Evolutionary conservation across 2,329 filamentous ascomycete species (phyloP).

Genomic region (Botrytis galanthina): DNA sequence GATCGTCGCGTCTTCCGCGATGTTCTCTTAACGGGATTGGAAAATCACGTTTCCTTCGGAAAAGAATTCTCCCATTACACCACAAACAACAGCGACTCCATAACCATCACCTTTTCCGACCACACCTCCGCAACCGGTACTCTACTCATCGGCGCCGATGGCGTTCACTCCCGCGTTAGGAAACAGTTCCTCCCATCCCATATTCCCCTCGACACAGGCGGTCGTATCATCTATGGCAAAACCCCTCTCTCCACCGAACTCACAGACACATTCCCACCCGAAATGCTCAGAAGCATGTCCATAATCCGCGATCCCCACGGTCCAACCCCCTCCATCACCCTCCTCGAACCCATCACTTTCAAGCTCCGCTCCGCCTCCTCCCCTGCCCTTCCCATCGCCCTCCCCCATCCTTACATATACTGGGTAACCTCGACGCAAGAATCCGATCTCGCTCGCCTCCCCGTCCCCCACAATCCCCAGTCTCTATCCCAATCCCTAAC

Average conservation of each 20-base stretch:
- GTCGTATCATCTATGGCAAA: slow-evolving; percentile 43
- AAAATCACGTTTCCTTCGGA: slow-evolving; percentile 39
- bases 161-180: background rate
- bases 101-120: slow-evolving; percentile 38
- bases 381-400: background rate
- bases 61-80: background rate
- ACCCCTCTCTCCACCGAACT: slow-evolving; percentile 38
- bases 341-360: background rate
- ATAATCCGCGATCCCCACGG: background rate
- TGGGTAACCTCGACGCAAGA: background rate
- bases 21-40: slow-evolving; percentile 46
- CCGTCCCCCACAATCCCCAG: fast-evolving
- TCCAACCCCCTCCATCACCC: background rate
- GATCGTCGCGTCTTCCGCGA: slow-evolving; percentile 39
- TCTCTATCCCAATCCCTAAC: background rate
- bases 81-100: slow-evolving; percentile 13
- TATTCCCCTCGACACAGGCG: slow-evolving; percentile 41
- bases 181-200: slow-evolving; percentile 36
- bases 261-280: slow-evolving; percentile 20
- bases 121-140: slow-evolving; percentile 29
- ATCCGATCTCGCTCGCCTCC: background rate
- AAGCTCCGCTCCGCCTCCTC: background rate
- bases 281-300: background rate
- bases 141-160: background rate
- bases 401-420: background rate